Conservation (phyloP, 495 filamentous ascomycete genomes). For the Trichocladium antarcticum region DNA sequence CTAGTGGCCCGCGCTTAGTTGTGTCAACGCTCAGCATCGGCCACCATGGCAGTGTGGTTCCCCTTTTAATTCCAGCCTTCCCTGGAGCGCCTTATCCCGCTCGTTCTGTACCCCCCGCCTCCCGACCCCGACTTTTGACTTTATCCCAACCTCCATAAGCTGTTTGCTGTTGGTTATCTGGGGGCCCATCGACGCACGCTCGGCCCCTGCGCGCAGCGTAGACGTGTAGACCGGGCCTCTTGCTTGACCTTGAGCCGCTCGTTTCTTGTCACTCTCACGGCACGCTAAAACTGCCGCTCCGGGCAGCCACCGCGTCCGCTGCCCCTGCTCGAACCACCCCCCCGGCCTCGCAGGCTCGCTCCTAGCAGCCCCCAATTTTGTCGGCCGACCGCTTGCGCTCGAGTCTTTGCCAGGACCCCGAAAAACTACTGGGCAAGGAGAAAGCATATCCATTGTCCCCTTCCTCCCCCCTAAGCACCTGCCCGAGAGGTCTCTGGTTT, state of each 20-base stretch:
- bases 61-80: neutral
- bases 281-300: slow-evolving; percentile 17
- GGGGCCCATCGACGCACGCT: neutral
- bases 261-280: slow-evolving; percentile 5
- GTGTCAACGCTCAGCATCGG: neutral
- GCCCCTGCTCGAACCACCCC: neutral
- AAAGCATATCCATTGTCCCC: slow-evolving; percentile 1
- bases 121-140: neutral
- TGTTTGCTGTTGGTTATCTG: neutral
- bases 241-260: neutral
- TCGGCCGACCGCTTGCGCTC: neutral
- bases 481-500: slow-evolving; percentile 7
- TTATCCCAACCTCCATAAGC: neutral
- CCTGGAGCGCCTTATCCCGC: neutral
- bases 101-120: neutral
- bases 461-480: slow-evolving; percentile 2
- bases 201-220: neutral
- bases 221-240: slow-evolving; percentile 1
- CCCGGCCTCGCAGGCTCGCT: slow-evolving; percentile 6
- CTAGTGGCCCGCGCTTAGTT: slow-evolving; percentile 9
- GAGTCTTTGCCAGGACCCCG: slow-evolving; percentile 5
- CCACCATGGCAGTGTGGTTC: neutral
- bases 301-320: slow-evolving; percentile 9
- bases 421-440: slow-evolving; percentile 5
- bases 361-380: slow-evolving; percentile 15